These are phyloP conservation scores for Francoa sonchifolia DNA, from an alignment of 441 rosid genomes.

Conservation along the genomic window DNA sequence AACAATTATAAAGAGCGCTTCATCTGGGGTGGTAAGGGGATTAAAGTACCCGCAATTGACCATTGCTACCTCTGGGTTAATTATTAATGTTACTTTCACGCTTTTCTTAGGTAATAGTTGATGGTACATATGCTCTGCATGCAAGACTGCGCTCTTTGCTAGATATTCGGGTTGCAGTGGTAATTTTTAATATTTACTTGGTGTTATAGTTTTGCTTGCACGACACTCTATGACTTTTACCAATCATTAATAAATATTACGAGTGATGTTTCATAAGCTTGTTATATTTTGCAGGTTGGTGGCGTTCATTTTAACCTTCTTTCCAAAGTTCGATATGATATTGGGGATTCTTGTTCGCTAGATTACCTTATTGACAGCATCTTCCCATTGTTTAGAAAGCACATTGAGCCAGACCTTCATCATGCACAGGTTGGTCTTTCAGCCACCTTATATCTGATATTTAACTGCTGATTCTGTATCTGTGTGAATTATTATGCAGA, in stretches of 20 bases:
- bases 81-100: conserved; percentile 6
- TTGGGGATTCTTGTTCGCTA: conserved; percentile 89
- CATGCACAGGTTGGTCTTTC: conserved; percentile 82
- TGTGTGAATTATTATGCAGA: conserved; percentile 46
- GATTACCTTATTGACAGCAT: conserved; percentile 95
- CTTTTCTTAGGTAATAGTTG: conserved; percentile 73
- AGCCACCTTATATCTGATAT: conserved; percentile 9
- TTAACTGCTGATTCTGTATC: conserved; percentile 19
- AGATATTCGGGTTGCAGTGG: conserved; percentile 99
- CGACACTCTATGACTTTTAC: conserved; percentile 2
- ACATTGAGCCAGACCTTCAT: conserved; percentile 97
- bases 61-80: conserved; percentile 10
- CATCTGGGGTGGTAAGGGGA: conserved; percentile 69
- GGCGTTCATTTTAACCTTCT: conserved; percentile 98
- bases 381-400: conserved; percentile 90
- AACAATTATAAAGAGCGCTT: conserved; percentile 44
- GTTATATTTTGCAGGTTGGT: conserved; percentile 58
- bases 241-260: no score
- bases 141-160: conserved; percentile 87
- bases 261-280: conserved; percentile 14
- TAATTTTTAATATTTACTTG: conserved; percentile 19
- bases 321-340: conserved; percentile 90
- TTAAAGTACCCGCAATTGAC: conserved; percentile 8
- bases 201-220: no score
- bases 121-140: conserved; percentile 93